Evolutionary conservation across 805 yeast genomes (phyloP), one percentile per base, ranked within the genome.

Genomic region (Teunomyces tritomae): DNA sequence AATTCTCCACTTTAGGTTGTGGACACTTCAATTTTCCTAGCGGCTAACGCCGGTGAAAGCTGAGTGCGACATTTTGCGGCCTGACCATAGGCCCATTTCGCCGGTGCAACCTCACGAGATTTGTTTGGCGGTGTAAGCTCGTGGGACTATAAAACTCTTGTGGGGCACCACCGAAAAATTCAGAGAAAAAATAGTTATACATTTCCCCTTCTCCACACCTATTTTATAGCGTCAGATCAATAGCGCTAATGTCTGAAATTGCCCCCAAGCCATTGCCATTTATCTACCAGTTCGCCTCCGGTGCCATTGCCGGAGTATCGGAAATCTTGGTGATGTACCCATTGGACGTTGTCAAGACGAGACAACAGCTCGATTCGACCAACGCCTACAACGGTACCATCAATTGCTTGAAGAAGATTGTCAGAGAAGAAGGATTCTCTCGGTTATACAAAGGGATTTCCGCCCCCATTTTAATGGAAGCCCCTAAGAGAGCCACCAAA

Each of bases 381-480:
- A 83, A 81, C 42, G 87, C 85, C 52, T 91, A 91, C 73, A 74
- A 73, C 39, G 96, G 97, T 60, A 87, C 95, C 63, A 57, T 90
- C 50, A 94, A 89, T 63, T 89, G 96, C 65, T 68, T 94, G 57
- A 70, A 77, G 53, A 90, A 91, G 70, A 92, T 94, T 57, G 79
- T 94, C 58, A 82, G 80, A 59, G 83, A 81, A 57, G 99, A 94
- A 68, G 99, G 99, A 44, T 77, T 83, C 36, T 70, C 85, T 8
- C 78, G 94, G 53, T 78, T 92, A 49, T 94, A 94, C 72, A 84
- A 91, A 64, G 99, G 99, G 56, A 94, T 94, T 60, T 74, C 87
- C 28, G 96, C 99, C 20, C 99, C 99, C 29, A 89, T 94, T 57
- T 76, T 94, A 61, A 94, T 94, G 99, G 99, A 94, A 70, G 99